Evolutionary conservation across 495 filamentous ascomycete species (phyloP).

Genomic region (Podospora bellae-mahoneyi): DNA sequence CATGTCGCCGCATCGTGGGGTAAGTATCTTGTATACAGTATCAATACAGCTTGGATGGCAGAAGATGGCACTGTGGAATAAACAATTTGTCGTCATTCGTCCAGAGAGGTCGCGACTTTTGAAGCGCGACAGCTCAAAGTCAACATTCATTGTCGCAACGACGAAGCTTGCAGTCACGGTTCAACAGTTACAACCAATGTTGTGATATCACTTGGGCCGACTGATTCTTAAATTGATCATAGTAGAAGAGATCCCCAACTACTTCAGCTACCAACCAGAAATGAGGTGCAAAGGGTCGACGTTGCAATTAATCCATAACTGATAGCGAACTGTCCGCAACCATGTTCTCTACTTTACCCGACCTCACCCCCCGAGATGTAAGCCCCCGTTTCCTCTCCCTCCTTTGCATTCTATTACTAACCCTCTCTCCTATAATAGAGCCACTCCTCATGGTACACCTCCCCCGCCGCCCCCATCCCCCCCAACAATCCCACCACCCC

Average conservation of each 20-base stretch:
- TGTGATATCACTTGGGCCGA: background rate
- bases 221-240: background rate
- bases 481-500: conserved; percentile 29
- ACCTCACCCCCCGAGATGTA: conserved; percentile 70
- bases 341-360: conserved; percentile 69
- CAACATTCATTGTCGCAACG: background rate
- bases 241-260: background rate
- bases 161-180: background rate
- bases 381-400: conserved; percentile 21
- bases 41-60: background rate
- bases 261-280: background rate
- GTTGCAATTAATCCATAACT: background rate
- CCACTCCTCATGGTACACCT: conserved; percentile 68
- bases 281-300: background rate
- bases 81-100: background rate
- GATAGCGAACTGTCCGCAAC: conserved; percentile 15
- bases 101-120: background rate
- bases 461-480: conserved; percentile 45
- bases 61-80: conserved; percentile 7
- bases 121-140: background rate
- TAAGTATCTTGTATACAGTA: conserved; percentile 17
- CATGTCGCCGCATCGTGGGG: conserved; percentile 26
- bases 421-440: conserved; percentile 42
- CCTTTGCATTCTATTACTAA: background rate
- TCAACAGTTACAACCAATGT: background rate